Evolutionary conservation across 164 flowering plant species (phyloP), one percentile per base, ranked within the genome.

Genomic region (Euptelea pleiosperma): DNA sequence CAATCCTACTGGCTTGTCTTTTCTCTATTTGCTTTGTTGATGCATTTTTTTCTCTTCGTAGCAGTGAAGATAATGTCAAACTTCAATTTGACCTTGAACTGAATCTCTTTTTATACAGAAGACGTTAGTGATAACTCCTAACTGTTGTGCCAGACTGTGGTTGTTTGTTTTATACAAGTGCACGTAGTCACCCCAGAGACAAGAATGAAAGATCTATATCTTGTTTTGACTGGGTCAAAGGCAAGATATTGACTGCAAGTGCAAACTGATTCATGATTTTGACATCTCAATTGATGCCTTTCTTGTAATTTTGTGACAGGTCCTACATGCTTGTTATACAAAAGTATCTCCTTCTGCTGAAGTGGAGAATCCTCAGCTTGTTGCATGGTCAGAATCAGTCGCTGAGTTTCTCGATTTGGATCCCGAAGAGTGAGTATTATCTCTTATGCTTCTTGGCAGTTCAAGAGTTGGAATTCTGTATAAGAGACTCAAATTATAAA

Each of bases 351-450:
- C 99, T 0, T 90, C 99, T 39, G 93, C 60, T 57, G 87, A 85
- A 73, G 91, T 87, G 34, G 93, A 91, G 43, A 77, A 84, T 56
- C 99, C 99, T 56, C 80, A 91, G 70, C 91, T 94, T 60, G 93
- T 94, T 61, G 90, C 81, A 0, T 89, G 95, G 95, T 94, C 97
- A 8, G 89, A 84, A 34, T 83, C 89, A 15, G 99, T 89, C 34
- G 95, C 89, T 15, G 84, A 82, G 63, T 68, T 86, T 60, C 86
- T 94, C 60, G 93, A 86, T 55, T 86, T 94, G 82, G 96, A 94
- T 78, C 79, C 84, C 53, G 69, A 79, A 68, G 99, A 94, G 99
- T 94, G 74, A 84, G 97, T 70, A 12, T 47, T 52, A 28, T 22
- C 56, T 44, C n/a, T 58, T 0, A 8, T 25, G 12, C 34, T 37